Evolutionary conservation across 768 basidiomycete species (phyloP).

Genomic region (Russula ochroleuca): DNA sequence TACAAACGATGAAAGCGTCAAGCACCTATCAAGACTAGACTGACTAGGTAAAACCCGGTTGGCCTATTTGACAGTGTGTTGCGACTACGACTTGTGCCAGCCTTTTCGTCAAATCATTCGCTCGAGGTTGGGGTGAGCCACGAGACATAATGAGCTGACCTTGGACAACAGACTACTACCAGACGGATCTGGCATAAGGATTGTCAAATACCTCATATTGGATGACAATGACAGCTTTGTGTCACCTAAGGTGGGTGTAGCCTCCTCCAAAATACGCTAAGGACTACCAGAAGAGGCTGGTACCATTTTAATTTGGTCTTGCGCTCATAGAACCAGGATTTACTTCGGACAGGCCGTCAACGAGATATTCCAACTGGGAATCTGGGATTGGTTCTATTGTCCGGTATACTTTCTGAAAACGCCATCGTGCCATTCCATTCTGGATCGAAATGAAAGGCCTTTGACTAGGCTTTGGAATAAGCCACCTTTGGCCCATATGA

Average conservation of each 20-base stretch:
- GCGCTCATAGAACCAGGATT: conserved; percentile 24
- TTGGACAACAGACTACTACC: too few relatives aligned
- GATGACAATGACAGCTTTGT: conserved; percentile 63
- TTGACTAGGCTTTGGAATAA: conserved; percentile 47
- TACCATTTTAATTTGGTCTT: neutral
- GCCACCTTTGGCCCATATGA: conserved; percentile 51
- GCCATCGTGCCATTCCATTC: conserved; percentile 61
- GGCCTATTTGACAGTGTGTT: too few relatives aligned
- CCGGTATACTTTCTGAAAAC: conserved; percentile 48
- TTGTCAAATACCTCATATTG: conserved; percentile 65
- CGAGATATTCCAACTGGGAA: conserved; percentile 31
- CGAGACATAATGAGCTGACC: too few relatives aligned
- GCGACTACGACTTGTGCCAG: too few relatives aligned
- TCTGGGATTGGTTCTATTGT: conserved; percentile 68
- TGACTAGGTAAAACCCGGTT: too few relatives aligned
- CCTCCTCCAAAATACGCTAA: conserved; percentile 60
- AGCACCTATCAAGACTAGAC: too few relatives aligned
- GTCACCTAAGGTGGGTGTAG: conserved; percentile 51
- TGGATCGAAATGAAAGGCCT: conserved; percentile 61
- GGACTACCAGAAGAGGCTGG: neutral
- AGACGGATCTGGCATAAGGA: conserved; percentile 47
- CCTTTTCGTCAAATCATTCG: too few relatives aligned
- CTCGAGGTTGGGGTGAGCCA: too few relatives aligned
- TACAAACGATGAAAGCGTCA: too few relatives aligned
- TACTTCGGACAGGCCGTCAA: too few relatives aligned